Evolutionary conservation across 179 eudicot species (phyloP).

Genomic region (Spinacia oleracea): DNA sequence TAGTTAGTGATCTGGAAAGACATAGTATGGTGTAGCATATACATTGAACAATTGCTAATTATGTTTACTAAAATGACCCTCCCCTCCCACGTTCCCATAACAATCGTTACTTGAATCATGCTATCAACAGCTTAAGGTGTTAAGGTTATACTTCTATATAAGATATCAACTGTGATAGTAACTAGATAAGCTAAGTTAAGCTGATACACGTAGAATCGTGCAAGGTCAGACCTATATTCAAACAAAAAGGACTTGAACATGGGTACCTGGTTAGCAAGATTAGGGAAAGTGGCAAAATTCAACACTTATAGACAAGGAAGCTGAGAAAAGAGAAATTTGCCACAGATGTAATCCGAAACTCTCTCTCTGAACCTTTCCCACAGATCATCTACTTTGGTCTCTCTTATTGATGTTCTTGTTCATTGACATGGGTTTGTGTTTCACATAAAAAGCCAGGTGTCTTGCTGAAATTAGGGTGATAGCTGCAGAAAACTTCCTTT

Average conservation of each 20-base stretch:
- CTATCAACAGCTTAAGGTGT: background rate
- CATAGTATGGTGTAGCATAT: background rate
- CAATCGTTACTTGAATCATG: background rate
- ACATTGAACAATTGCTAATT: slow-evolving; percentile 1
- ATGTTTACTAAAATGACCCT: background rate
- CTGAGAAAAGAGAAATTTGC: background rate
- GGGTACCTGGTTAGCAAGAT: background rate
- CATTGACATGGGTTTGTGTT: background rate
- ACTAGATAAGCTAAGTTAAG: background rate
- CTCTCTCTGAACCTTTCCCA: background rate
- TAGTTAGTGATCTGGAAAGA: background rate
- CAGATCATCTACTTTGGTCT: background rate
- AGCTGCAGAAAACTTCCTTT: background rate
- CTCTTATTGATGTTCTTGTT: background rate
- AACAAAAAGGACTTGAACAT: background rate
- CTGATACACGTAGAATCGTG: background rate
- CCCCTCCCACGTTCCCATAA: background rate
- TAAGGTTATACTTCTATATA: too few relatives aligned
- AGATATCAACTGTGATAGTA: background rate
- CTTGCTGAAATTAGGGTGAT: background rate
- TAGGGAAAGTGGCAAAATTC: background rate
- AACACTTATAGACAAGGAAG: background rate
- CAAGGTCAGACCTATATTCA: background rate
- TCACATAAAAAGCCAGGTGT: background rate
- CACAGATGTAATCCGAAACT: background rate